Conservation (phyloP, 176 grass and related monocot genomes). For the Phragmites australis region DNA sequence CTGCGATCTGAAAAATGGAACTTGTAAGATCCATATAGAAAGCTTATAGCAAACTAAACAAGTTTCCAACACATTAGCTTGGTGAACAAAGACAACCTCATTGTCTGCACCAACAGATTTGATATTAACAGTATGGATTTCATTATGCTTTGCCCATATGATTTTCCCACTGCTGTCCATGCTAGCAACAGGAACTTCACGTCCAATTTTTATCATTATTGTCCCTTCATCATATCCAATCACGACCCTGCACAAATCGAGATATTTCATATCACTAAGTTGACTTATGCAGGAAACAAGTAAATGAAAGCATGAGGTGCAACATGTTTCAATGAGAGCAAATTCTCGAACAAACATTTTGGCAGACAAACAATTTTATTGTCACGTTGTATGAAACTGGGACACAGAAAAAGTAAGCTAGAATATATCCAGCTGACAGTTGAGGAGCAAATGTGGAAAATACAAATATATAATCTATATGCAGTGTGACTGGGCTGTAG, state of each 20-base stretch:
- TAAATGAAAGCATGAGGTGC: conserved; percentile 5
- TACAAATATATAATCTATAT: not conserved
- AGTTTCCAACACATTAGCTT: conserved; percentile 27
- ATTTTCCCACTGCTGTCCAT: conserved; percentile 99
- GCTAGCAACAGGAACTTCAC: conserved; percentile 96
- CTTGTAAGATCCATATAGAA: not conserved
- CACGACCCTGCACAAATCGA: conserved; percentile 63
- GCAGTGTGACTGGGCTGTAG: not conserved
- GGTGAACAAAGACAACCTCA: conserved; percentile 64
- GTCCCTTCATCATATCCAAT: conserved; percentile 99
- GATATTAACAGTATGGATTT: conserved; percentile 98
- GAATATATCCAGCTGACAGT: not conserved
- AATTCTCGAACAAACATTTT: not conserved
- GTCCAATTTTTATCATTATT: conserved; percentile 99
- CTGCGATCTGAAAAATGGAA: conserved; percentile 65
- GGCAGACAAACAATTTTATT: not conserved
- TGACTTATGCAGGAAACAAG: conserved; percentile 23
- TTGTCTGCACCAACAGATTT: conserved; percentile 86
- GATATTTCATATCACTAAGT: conserved; percentile 8
- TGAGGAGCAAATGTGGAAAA: conserved; percentile 15
- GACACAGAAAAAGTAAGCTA: not conserved
- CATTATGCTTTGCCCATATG: conserved; percentile 99
- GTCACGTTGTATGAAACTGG: not conserved
- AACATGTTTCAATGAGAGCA: not conserved
- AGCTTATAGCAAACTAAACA: conserved; percentile 10